Conservation (phyloP, 139 green algal genomes). For the Chlorella sorokiniana region DNA sequence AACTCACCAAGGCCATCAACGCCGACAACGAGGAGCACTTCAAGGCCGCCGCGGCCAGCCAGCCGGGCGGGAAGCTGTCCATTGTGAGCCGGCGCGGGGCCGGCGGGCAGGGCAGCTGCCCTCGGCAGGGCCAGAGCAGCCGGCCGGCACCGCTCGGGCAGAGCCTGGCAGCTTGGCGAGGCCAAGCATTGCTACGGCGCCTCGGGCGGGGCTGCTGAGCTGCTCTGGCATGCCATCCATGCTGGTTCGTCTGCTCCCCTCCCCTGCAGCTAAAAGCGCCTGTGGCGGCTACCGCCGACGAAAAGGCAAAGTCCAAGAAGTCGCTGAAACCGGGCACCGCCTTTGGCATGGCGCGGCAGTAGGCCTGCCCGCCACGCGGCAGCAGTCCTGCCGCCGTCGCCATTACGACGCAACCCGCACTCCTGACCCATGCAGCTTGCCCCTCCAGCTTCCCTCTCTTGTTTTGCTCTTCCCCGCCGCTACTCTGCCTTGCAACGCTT, state of each 20-base stretch:
- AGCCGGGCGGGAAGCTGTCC: slow-evolving; percentile 40
- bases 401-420: no score
- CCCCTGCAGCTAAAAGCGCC: slow-evolving; percentile 27
- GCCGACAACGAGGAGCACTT: slow-evolving; percentile 44
- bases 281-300: slow-evolving; percentile 16
- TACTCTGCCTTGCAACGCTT: no score
- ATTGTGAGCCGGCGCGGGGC: slow-evolving; percentile 6
- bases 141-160: no score
- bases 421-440: no score
- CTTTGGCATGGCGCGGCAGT: slow-evolving; percentile 13
- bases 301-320: slow-evolving; percentile 19
- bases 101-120: neutral
- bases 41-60: neutral
- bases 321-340: neutral
- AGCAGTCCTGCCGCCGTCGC: no score
- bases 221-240: no score
- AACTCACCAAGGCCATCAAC: slow-evolving; percentile 45
- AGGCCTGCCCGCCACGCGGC: no score
- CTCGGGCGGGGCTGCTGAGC: no score
- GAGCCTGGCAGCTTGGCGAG: no score
- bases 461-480: no score
- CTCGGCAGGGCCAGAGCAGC: neutral
- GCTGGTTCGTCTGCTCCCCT: neutral
- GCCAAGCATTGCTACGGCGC: no score
- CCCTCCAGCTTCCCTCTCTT: no score